Evolutionary conservation across 352 stramenopile species (phyloP).

Genomic region (Globisporangium cylindrosporum): DNA sequence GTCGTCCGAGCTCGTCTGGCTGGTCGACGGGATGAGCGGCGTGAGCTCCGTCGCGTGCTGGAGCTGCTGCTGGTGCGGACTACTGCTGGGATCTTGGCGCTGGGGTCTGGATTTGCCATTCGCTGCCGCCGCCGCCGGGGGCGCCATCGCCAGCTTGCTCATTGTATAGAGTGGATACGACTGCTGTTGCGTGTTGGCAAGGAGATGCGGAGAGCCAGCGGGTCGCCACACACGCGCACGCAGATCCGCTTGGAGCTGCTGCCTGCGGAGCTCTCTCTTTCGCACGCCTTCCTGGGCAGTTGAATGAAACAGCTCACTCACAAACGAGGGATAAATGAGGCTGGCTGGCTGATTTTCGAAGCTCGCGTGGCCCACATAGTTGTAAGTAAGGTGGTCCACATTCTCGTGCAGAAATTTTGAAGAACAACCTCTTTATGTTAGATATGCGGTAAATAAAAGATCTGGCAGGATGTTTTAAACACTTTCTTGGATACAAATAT

Average conservation of each 20-base stretch:
- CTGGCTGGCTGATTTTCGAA: constrained; percentile 2
- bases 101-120: not conserved
- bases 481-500: not conserved
- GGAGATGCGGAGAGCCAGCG: not conserved
- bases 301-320: not conserved
- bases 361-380: not conserved
- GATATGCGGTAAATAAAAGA: not conserved
- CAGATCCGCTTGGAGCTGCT: not conserved
- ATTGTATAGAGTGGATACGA: not conserved
- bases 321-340: not conserved
- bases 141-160: constrained; percentile 7
- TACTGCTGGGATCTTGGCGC: constrained; percentile 5
- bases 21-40: constrained; percentile 40
- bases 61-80: not conserved
- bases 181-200: not conserved
- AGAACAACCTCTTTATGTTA: too few species aligned
- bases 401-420: not conserved
- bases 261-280: not conserved
- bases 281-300: not conserved
- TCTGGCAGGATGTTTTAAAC: not conserved
- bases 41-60: constrained; percentile 44
- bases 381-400: not conserved
- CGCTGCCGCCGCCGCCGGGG: not conserved
- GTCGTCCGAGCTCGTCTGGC: constrained; percentile 22
- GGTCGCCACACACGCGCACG: not conserved